phyloP scores from a whole-genome alignment of 164 flowering plant species.

The Saururus chinensis region DNA sequence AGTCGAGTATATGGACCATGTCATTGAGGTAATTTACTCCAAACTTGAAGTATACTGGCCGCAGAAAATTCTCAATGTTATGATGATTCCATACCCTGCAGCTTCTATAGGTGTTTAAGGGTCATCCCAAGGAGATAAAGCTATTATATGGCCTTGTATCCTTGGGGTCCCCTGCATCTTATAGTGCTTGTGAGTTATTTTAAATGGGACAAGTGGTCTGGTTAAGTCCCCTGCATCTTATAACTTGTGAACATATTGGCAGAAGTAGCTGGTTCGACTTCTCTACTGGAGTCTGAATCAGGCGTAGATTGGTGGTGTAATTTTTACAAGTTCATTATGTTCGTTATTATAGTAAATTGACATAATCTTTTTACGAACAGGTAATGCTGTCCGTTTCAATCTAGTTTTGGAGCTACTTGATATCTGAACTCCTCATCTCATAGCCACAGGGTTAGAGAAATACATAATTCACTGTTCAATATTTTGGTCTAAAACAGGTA shows the following conservation, averaged over 20 bases:
- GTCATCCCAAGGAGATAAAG: neutral
- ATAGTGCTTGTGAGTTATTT: too few species aligned
- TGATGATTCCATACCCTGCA: neutral
- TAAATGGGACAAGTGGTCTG: too few species aligned
- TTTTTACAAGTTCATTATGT: too few species aligned
- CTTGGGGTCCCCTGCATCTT: too few species aligned
- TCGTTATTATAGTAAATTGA: neutral
- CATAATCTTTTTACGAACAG: constrained; percentile 24
- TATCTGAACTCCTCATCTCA: too few species aligned
- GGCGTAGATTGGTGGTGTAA: neutral
- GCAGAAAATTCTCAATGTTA: neutral
- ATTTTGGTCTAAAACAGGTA: too few species aligned
- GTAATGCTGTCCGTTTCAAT: constrained; percentile 63
- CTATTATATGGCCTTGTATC: neutral
- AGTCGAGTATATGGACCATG: constrained; percentile 21
- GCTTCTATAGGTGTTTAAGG: neutral
- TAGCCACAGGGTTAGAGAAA: too few species aligned
- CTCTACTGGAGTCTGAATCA: neutral
- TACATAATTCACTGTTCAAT: too few species aligned
- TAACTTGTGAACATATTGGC: too few species aligned
- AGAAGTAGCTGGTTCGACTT: too few species aligned
- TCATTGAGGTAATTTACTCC: constrained; percentile 43
- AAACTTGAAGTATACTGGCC: too few species aligned
- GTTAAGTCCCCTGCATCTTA: too few species aligned
- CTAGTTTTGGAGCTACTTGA: constrained; percentile 7